A percentile compares a stretch with the other conserved stretches of the same genome.
phyloP scores from a whole-genome alignment of 2,329 filamentous ascomycete genomes.

The Tolypocladium pustulatum region DNA sequence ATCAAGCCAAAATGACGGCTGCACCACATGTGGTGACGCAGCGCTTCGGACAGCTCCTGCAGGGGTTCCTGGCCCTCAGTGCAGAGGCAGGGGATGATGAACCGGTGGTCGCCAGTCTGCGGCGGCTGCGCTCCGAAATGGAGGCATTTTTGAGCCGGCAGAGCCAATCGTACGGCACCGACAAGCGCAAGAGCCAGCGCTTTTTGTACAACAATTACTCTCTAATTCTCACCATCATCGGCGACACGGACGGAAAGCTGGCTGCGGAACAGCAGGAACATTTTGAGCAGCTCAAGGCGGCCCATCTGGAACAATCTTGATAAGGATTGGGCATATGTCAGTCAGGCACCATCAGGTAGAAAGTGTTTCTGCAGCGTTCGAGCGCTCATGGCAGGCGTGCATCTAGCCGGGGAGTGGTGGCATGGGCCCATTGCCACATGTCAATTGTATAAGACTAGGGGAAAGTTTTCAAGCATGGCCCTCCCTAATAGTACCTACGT shows the following conservation, averaged over 20 bases:
- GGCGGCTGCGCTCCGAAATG: constrained; percentile 67
- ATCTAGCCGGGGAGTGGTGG: not conserved
- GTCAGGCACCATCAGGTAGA: not conserved
- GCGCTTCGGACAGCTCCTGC: constrained; percentile 85
- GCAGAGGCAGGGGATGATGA: constrained; percentile 92
- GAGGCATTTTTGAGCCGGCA: constrained; percentile 73
- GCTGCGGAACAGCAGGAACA: constrained; percentile 64
- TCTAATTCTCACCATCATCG: constrained; percentile 84
- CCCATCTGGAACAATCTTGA: constrained; percentile 37
- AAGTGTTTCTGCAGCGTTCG: not conserved
- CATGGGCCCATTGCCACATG: not conserved
- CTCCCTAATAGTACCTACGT: not conserved
- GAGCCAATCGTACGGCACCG: constrained; percentile 60
- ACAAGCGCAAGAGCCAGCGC: constrained; percentile 70
- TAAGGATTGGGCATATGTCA: not conserved
- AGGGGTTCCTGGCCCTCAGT: constrained; percentile 73
- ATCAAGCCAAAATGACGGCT: constrained; percentile 54
- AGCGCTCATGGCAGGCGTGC: not conserved
- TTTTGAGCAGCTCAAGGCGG: constrained; percentile 57
- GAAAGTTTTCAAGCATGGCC: not conserved
- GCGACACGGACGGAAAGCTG: constrained; percentile 63
- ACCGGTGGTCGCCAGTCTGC: constrained; percentile 73
- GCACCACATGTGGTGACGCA: constrained; percentile 90
- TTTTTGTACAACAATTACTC: constrained; percentile 97
- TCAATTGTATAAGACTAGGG: not conserved